Conservation (phyloP, 495 filamentous ascomycete species). For the Wilcoxina mikolae region DNA sequence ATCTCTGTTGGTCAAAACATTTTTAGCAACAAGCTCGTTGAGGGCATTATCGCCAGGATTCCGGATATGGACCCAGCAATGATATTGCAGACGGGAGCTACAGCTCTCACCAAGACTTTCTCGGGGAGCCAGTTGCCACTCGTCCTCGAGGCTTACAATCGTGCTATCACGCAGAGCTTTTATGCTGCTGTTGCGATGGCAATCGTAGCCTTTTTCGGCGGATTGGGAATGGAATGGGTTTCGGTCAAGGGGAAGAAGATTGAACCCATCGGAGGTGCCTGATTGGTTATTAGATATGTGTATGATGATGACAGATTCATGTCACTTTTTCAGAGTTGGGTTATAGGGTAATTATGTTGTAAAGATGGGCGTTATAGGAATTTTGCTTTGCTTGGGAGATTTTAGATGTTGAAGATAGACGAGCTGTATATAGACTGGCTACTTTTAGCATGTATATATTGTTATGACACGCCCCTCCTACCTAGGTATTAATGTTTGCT, state of each 20-base stretch:
- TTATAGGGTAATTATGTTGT: too few relatives aligned
- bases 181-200: conserved; percentile 53
- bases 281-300: too few relatives aligned
- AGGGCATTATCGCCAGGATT: conserved; percentile 33
- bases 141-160: conserved; percentile 56
- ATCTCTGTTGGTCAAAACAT: conserved; percentile 56
- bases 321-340: too few relatives aligned
- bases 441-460: too few relatives aligned
- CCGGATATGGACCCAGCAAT: conserved; percentile 37
- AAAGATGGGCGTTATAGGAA: too few relatives aligned
- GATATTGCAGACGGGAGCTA: conserved; percentile 51
- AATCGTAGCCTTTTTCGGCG: conserved; percentile 45
- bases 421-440: too few relatives aligned
- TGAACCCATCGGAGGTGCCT: conserved; percentile 30
- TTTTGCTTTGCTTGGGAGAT: too few relatives aligned
- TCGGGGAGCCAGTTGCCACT: conserved; percentile 33
- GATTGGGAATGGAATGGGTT: conserved; percentile 55
- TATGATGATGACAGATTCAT: too few relatives aligned
- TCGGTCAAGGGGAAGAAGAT: conserved; percentile 75
- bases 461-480: too few relatives aligned
- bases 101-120: conserved; percentile 42
- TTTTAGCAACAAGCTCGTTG: conserved; percentile 55
- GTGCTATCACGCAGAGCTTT: conserved; percentile 51
- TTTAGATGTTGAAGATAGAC: too few relatives aligned
- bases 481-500: too few relatives aligned